Percentiles rank a stretch among this genome's conserved stretches.
phyloP scores from a whole-genome alignment of 768 basidiomycete genomes.

The Kwoniella pini region DNA sequence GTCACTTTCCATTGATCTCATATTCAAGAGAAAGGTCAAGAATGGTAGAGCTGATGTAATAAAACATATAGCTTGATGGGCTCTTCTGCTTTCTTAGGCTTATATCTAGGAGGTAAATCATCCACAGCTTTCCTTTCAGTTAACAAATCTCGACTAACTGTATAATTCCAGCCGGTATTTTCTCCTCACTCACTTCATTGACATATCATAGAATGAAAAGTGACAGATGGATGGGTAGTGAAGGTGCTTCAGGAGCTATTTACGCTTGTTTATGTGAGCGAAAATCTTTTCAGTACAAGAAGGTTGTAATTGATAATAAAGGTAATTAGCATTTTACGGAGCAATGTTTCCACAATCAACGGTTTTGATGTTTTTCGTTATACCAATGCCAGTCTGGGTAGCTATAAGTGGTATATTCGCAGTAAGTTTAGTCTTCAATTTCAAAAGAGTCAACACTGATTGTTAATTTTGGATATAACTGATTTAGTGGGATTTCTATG shows the following conservation, averaged over 20 bases:
- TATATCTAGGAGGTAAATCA: constrained; percentile 49
- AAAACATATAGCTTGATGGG: constrained; percentile 37
- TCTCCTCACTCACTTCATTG: constrained; percentile 42
- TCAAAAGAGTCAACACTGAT: too few species aligned
- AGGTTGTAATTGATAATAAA: background rate
- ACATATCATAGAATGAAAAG: constrained; percentile 38
- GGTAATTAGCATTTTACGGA: constrained; percentile 47
- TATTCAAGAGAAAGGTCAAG: background rate
- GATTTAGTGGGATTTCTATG: constrained; percentile 47
- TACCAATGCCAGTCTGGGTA: constrained; percentile 52
- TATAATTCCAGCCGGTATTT: constrained; percentile 32
- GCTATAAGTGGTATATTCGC: constrained; percentile 51
- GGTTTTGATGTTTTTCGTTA: constrained; percentile 51
- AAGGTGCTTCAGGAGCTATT: constrained; percentile 53
- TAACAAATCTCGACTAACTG: background rate
- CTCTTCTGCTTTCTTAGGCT: constrained; percentile 47
- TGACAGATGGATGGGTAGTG: constrained; percentile 37
- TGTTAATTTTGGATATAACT: too few species aligned
- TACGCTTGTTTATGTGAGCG: constrained; percentile 43
- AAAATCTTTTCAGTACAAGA: background rate
- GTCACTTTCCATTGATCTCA: constrained; percentile 3
- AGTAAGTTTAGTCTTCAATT: constrained; percentile 25
- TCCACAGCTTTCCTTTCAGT: background rate
- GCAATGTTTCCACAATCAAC: constrained; percentile 46
- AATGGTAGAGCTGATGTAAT: background rate